These are phyloP conservation scores for Colletotrichum agaves DNA, from an alignment of 2,329 filamentous ascomycete genomes.

Conservation along the genomic window DNA sequence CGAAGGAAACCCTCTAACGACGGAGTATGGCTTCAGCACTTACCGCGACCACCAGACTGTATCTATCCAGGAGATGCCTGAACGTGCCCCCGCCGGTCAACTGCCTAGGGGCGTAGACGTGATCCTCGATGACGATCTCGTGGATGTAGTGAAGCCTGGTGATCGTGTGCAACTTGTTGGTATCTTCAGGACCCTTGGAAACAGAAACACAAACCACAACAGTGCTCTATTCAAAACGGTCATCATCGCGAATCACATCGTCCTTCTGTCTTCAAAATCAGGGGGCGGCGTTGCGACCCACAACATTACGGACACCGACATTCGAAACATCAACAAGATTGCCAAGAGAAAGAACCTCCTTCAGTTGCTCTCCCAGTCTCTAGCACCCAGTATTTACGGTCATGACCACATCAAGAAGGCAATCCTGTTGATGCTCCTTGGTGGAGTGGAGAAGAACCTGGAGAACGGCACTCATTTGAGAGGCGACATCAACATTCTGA, in stretches of 20 bases:
- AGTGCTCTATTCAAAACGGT: conserved; percentile 96
- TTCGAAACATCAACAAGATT: conserved; percentile 98
- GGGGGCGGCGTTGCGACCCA: conserved; percentile 93
- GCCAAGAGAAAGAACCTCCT: conserved; percentile 95
- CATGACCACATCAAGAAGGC: conserved; percentile 99
- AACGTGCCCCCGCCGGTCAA: conserved; percentile 93
- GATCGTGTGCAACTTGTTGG: conserved; percentile 98
- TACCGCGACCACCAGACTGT: conserved; percentile 98
- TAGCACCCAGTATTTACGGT: conserved; percentile 96
- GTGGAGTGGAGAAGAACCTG: conserved; percentile 97
- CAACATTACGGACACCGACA: conserved; percentile 94
- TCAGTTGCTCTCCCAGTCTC: conserved; percentile 89
- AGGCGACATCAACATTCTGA: conserved; percentile 98
- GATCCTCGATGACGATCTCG: conserved; percentile 94
- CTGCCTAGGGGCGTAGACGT: conserved; percentile 95
- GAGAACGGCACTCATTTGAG: conserved; percentile 97
- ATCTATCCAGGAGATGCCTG: conserved; percentile 99
- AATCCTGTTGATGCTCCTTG: conserved; percentile 92
- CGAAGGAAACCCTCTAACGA: conserved; percentile 89
- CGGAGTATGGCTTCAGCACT: conserved; percentile 95
- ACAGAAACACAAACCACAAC: conserved; percentile 89
- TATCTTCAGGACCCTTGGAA: conserved; percentile 92
- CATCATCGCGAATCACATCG: conserved; percentile 93
- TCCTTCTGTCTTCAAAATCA: conserved; percentile 94
- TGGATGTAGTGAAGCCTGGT: conserved; percentile 93